Percentiles rank a stretch among this genome's conserved stretches.
These are phyloP conservation scores for Trichomonas vaginalis DNA, from an alignment of 208 protist genomes.

Conservation along the genomic window DNA sequence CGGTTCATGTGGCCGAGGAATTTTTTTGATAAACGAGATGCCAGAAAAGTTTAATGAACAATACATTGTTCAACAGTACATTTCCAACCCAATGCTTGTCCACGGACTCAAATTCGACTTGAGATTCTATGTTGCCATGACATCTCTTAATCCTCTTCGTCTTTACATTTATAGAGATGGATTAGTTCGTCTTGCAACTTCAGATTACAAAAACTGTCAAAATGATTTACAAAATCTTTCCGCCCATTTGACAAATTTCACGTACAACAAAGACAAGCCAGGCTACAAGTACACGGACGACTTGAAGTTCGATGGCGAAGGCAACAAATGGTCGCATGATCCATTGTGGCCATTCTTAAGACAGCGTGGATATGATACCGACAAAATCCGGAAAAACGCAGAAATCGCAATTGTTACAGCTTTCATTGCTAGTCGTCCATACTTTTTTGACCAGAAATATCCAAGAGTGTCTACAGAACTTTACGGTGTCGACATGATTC, in stretches of 20 bases:
- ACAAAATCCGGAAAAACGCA: slow-evolving; percentile 9
- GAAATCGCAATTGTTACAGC: slow-evolving; percentile 16
- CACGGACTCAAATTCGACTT: slow-evolving; percentile 37
- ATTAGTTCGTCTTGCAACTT: slow-evolving; percentile 30
- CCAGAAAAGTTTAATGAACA: not conserved
- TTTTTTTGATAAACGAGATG: not conserved
- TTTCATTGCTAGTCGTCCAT: slow-evolving; percentile 21
- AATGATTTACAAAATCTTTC: not conserved
- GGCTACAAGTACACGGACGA: not conserved
- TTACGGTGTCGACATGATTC: slow-evolving; percentile 76
- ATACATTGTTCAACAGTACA: slow-evolving; percentile 1
- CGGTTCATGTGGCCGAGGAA: slow-evolving; percentile 21
- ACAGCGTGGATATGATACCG: not conserved
- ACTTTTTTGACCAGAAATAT: not conserved
- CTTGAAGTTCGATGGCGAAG: slow-evolving; percentile 8
- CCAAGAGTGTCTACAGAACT: slow-evolving; percentile 65
- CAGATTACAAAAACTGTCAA: not conserved
- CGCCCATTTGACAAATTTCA: slow-evolving; percentile 35
- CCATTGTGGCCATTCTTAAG: not conserved
- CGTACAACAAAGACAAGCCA: slow-evolving; percentile 27
- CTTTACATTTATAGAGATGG: slow-evolving; percentile 28
- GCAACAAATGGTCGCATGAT: slow-evolving; percentile 34
- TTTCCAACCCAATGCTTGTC: slow-evolving; percentile 16
- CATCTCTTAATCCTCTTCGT: slow-evolving; percentile 32
- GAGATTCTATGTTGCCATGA: slow-evolving; percentile 33